phyloP scores from a whole-genome alignment of 768 basidiomycete species.

The Trichaptum fuscoviolaceum region DNA sequence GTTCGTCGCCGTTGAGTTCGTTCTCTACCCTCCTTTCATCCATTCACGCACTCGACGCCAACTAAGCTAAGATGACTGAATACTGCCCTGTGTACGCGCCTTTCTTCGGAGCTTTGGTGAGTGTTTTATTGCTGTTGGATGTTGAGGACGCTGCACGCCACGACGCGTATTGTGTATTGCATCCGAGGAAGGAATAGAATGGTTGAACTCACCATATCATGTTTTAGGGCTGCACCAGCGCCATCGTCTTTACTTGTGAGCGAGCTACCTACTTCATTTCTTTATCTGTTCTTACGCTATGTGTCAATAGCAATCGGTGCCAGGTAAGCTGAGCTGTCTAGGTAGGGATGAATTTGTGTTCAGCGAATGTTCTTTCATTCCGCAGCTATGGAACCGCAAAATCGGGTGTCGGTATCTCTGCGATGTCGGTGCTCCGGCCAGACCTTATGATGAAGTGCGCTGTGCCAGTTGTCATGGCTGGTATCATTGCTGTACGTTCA shows the following conservation, averaged over 20 bases:
- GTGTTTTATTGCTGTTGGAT: slow-evolving; percentile 20
- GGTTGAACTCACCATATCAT: slow-evolving; percentile 9
- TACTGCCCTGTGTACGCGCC: slow-evolving; percentile 94
- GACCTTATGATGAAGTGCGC: slow-evolving; percentile 98
- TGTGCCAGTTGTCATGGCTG: slow-evolving; percentile 98
- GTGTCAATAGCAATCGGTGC: slow-evolving; percentile 69
- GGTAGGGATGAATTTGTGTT: slow-evolving; percentile 10
- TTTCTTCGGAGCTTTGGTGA: slow-evolving; percentile 95
- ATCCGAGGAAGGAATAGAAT: not conserved
- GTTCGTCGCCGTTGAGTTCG: not conserved
- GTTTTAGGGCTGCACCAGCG: slow-evolving; percentile 84
- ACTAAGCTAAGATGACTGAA: slow-evolving; percentile 51
- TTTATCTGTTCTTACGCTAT: not conserved
- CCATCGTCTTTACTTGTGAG: slow-evolving; percentile 97
- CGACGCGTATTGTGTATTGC: slow-evolving; percentile 2
- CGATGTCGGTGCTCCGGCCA: slow-evolving; percentile 96
- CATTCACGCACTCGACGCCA: not conserved
- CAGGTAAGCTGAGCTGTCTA: slow-evolving; percentile 45
- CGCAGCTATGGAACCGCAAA: slow-evolving; percentile 96
- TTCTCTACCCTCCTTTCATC: not conserved
- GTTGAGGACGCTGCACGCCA: slow-evolving; percentile 1
- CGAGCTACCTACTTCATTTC: slow-evolving; percentile 9
- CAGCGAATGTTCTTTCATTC: slow-evolving; percentile 14
- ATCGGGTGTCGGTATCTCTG: slow-evolving; percentile 95
- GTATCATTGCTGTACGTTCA: slow-evolving; percentile 93